Conservation (phyloP, 2,329 filamentous ascomycete genomes). For the Fusarium goolgardi region DNA sequence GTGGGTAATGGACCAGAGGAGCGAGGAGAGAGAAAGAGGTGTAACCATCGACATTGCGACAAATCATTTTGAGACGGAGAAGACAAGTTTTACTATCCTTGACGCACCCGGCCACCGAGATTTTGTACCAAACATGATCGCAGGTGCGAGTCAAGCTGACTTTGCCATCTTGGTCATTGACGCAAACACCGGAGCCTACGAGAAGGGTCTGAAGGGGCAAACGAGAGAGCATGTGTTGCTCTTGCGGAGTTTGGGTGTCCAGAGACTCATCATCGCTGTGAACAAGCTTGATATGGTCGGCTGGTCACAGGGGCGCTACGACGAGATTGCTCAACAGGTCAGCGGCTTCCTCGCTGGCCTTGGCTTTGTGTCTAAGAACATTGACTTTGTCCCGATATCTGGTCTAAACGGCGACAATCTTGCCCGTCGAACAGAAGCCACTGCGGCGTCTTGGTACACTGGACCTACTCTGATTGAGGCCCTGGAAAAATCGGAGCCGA, state of each 20-base stretch:
- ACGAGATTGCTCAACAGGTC: constrained; percentile 86
- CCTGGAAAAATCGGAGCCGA: constrained; percentile 83
- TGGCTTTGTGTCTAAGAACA: constrained; percentile 83
- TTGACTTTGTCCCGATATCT: constrained; percentile 89
- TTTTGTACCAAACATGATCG: constrained; percentile 99
- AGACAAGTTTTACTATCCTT: constrained; percentile 89
- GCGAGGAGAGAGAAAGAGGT: constrained; percentile 87
- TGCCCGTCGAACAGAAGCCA: constrained; percentile 65
- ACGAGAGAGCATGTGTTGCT: constrained; percentile 94
- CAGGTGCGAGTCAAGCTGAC: constrained; percentile 93
- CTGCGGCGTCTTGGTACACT: constrained; percentile 79
- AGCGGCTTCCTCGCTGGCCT: constrained; percentile 83
- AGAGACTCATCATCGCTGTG: constrained; percentile 86
- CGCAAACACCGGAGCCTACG: constrained; percentile 88
- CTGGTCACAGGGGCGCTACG: constrained; percentile 86
- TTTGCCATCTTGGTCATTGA: constrained; percentile 96
- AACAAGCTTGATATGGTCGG: constrained; percentile 92
- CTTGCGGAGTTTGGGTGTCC: constrained; percentile 89
- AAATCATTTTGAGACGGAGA: constrained; percentile 91
- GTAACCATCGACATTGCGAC: constrained; percentile 98
- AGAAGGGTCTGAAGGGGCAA: constrained; percentile 92
- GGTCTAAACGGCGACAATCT: constrained; percentile 92
- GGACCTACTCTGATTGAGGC: constrained; percentile 84
- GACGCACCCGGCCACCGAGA: constrained; percentile 95
- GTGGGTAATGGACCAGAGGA: constrained; percentile 94